Evolutionary conservation across 805 yeast genomes (phyloP).

Genomic region (Wickerhamomyces ciferrii): DNA sequence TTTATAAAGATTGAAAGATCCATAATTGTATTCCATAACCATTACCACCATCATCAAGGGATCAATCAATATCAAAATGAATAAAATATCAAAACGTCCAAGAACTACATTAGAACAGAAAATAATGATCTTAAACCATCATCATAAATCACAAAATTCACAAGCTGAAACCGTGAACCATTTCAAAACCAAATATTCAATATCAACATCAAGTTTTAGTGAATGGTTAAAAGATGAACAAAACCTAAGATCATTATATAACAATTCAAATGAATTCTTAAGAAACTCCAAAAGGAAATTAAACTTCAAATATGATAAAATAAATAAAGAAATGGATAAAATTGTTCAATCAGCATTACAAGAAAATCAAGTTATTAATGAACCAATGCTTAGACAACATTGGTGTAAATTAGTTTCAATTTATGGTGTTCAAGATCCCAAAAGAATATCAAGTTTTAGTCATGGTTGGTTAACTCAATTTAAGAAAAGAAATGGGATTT

Average conservation of each 20-base stretch:
- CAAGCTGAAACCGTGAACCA: conserved; percentile 55
- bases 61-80: neutral
- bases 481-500: conserved; percentile 53
- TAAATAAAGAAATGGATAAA: conserved; percentile 54
- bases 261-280: conserved; percentile 24
- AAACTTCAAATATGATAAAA: conserved; percentile 50
- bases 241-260: conserved; percentile 41
- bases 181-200: conserved; percentile 43
- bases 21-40: too few relatives aligned
- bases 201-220: conserved; percentile 54
- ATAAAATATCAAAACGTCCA: conserved; percentile 20
- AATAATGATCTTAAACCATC: conserved; percentile 47
- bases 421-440: conserved; percentile 57
- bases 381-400: conserved; percentile 48
- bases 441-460: conserved; percentile 46
- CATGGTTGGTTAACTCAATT: conserved; percentile 63
- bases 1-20: too few relatives aligned
- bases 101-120: conserved; percentile 58
- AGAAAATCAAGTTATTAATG: conserved; percentile 43
- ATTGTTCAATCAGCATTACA: conserved; percentile 40
- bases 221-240: conserved; percentile 57
- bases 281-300: conserved; percentile 37
- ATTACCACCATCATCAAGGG: neutral
- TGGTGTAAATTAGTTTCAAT: conserved; percentile 52
- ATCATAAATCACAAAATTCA: conserved; percentile 41